Evolutionary conservation across 495 filamentous ascomycete genomes (phyloP).

Genomic region (Coniosporium apollinis): DNA sequence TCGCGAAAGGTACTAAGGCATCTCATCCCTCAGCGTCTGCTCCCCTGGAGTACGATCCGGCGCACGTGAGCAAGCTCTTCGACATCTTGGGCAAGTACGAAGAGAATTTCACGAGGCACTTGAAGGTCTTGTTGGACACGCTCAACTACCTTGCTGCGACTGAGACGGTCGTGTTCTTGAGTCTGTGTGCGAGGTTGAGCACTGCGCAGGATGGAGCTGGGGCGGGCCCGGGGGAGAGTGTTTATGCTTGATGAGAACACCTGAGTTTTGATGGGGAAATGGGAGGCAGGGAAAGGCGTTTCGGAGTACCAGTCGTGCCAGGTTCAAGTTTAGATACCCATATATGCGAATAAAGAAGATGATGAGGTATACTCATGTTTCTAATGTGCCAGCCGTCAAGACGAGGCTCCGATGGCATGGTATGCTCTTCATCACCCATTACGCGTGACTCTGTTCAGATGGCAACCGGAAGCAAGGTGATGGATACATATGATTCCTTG

Average conservation of each 20-base stretch:
- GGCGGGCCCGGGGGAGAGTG: slow-evolving; percentile 1
- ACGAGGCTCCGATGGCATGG: too few species aligned
- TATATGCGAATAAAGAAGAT: too few species aligned
- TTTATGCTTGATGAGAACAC: slow-evolving; percentile 4
- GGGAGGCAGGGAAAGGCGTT: too few species aligned
- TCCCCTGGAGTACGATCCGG: slow-evolving; percentile 34
- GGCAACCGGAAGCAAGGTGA: too few species aligned
- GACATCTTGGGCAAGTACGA: slow-evolving; percentile 80
- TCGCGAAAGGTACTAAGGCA: slow-evolving; percentile 10
- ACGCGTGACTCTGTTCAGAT: too few species aligned
- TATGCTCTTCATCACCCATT: too few species aligned
- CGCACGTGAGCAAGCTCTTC: slow-evolving; percentile 57
- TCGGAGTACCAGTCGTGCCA: too few species aligned
- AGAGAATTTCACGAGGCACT: slow-evolving; percentile 73
- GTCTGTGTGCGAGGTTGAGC: slow-evolving; percentile 62
- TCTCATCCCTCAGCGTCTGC: slow-evolving; percentile 16
- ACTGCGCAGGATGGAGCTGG: slow-evolving; percentile 53
- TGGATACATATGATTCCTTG: too few species aligned
- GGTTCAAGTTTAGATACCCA: too few species aligned
- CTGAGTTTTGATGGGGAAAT: too few species aligned
- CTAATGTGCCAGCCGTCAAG: too few species aligned
- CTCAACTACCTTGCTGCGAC: slow-evolving; percentile 95
- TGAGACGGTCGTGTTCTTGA: slow-evolving; percentile 84
- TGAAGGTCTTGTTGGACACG: slow-evolving; percentile 82
- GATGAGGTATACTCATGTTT: too few species aligned